phyloP scores from a whole-genome alignment of 2,329 filamentous ascomycete species.

The Malbranchea zuffiana region DNA sequence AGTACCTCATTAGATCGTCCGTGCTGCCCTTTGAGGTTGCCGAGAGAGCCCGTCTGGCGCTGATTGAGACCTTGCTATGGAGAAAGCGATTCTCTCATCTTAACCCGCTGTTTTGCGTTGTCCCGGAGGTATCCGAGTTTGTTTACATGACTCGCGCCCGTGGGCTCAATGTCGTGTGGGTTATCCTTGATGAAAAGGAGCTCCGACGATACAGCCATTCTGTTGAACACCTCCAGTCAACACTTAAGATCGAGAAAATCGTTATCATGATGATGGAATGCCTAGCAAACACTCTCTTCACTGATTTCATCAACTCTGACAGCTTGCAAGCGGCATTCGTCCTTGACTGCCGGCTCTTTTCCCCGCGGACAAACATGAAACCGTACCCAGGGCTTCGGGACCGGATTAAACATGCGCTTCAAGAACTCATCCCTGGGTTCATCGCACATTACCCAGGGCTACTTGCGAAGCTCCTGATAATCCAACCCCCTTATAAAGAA shows the following conservation, averaged over 20 bases:
- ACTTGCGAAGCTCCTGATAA: slow-evolving; percentile 2
- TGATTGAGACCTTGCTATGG: slow-evolving; percentile 2
- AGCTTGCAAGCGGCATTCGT: slow-evolving; percentile 2
- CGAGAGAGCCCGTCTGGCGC: slow-evolving; percentile 2
- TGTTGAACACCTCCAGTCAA: neutral
- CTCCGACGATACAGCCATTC: neutral
- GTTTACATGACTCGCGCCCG: slow-evolving; percentile 2
- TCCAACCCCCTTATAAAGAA: slow-evolving; percentile 1
- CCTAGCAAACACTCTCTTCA: slow-evolving; percentile 1
- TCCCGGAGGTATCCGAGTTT: slow-evolving; percentile 2
- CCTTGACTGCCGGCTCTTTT: slow-evolving; percentile 4
- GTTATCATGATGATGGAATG: neutral
- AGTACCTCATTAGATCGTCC: slow-evolving; percentile 4
- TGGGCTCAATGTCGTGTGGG: slow-evolving; percentile 5
- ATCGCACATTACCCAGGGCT: neutral
- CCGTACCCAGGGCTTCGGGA: neutral
- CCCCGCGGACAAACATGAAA: too few species aligned
- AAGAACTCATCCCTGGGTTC: neutral
- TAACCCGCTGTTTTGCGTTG: neutral
- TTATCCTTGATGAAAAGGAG: slow-evolving; percentile 5
- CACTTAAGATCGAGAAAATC: neutral
- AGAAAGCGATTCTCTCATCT: neutral
- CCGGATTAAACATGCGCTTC: neutral
- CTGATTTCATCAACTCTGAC: neutral
- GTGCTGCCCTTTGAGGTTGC: neutral